Evolutionary conservation across 1,284 basidiomycete species (phyloP).

Genomic region (Puccinia brachypodii): DNA sequence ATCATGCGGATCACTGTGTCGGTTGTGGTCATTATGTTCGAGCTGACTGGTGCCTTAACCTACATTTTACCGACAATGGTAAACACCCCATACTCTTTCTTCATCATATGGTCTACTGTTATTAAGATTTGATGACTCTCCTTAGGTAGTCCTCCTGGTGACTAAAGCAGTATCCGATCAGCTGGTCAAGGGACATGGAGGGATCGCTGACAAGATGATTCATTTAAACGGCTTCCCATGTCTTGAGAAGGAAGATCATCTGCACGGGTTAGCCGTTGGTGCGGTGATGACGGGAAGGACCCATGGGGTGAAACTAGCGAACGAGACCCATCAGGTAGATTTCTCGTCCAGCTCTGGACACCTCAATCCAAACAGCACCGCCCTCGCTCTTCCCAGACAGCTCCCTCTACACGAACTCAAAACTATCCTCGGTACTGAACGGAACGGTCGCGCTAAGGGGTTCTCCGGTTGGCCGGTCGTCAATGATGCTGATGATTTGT

Average conservation of each 20-base stretch:
- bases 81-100: constrained; percentile 40
- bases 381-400: constrained; percentile 21
- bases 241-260: constrained; percentile 82
- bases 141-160: constrained; percentile 86
- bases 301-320: constrained; percentile 26
- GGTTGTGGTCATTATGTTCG: constrained; percentile 99
- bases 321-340: constrained; percentile 9
- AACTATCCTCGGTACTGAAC: constrained; percentile 23
- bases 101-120: constrained; percentile 10
- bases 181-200: constrained; percentile 71
- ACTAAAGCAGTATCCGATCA: constrained; percentile 98
- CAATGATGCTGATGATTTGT: constrained; percentile 61
- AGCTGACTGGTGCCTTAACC: constrained; percentile 95
- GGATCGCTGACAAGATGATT: constrained; percentile 97
- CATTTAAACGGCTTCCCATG: constrained; percentile 96
- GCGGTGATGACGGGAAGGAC: constrained; percentile 52
- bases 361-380: not conserved
- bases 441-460: constrained; percentile 43
- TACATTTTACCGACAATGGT: constrained; percentile 99
- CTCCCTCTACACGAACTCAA: constrained; percentile 30
- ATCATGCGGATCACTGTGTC: constrained; percentile 96
- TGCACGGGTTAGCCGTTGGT: constrained; percentile 77
- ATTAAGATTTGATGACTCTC: not conserved
- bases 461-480: constrained; percentile 93
- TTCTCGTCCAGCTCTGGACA: not conserved